phyloP scores from a whole-genome alignment of 2,329 filamentous ascomycete genomes.

The Penicillium concentricum region DNA sequence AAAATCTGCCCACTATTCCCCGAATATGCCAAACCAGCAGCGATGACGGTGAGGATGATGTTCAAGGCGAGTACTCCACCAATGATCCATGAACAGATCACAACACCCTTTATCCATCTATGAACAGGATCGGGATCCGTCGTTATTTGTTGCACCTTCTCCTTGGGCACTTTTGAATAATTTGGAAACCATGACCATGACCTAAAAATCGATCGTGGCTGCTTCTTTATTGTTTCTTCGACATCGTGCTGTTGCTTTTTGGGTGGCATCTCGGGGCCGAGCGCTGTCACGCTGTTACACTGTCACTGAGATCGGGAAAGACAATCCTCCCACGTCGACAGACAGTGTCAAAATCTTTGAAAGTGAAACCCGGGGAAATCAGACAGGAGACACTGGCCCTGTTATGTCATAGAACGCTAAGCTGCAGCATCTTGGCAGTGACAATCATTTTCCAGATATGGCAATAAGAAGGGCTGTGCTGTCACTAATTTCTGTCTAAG shows the following conservation, averaged over 20 bases:
- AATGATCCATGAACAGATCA: background rate
- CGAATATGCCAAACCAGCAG: background rate
- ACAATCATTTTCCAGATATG: background rate
- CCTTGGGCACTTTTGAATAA: background rate
- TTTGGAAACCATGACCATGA: background rate
- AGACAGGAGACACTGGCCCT: background rate
- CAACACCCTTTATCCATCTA: background rate
- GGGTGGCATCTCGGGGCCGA: background rate
- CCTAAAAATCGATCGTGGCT: background rate
- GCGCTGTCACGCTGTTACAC: background rate
- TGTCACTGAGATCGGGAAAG: no score
- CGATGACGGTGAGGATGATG: background rate
- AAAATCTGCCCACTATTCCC: background rate
- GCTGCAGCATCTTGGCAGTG: background rate
- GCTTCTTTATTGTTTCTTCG: background rate
- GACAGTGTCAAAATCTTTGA: background rate
- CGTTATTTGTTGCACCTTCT: background rate
- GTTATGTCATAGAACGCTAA: background rate
- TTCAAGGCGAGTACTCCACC: background rate
- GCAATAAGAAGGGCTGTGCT: background rate
- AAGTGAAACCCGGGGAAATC: background rate
- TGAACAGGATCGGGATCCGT: background rate
- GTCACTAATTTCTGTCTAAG: background rate
- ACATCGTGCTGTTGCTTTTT: background rate
- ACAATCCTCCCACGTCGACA: background rate